Percentiles rank a stretch among this genome's conserved stretches.
Evolutionary conservation across 2,329 filamentous ascomycete species (phyloP).

Genomic region (Emergomyces africanus): DNA sequence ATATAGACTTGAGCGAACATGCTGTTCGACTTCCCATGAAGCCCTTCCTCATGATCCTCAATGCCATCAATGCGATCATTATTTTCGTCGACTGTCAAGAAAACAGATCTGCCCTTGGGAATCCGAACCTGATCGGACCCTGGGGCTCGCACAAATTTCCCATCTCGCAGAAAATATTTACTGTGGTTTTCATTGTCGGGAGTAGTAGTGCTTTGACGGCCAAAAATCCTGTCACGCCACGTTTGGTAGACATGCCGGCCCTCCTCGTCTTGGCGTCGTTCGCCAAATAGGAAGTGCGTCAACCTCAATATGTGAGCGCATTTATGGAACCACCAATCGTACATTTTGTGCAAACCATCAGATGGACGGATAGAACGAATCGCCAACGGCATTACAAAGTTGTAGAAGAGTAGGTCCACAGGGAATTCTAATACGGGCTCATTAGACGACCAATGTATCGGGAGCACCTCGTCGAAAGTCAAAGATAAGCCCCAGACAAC

Average conservation of each 20-base stretch:
- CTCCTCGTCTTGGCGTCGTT: slow-evolving; percentile 70
- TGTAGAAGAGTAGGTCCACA: slow-evolving; percentile 88
- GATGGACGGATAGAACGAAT: slow-evolving; percentile 76
- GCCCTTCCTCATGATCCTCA: slow-evolving; percentile 39
- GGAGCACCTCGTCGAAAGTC: slow-evolving; percentile 58
- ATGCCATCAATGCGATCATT: slow-evolving; percentile 53
- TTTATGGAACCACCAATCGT: slow-evolving; percentile 89
- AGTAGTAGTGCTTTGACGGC: slow-evolving; percentile 18
- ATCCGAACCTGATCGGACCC: slow-evolving; percentile 93
- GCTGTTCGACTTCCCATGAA: slow-evolving; percentile 47
- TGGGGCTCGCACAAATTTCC: slow-evolving; percentile 79
- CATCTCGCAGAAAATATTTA: slow-evolving; percentile 52
- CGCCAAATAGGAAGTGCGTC: slow-evolving; percentile 86
- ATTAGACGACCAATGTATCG: slow-evolving; percentile 86
- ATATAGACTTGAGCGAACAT: slow-evolving; percentile 65
- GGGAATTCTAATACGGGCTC: slow-evolving; percentile 91
- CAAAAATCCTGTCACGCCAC: slow-evolving; percentile 36
- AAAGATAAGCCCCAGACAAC: slow-evolving; percentile 84
- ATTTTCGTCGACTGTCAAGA: slow-evolving; percentile 59
- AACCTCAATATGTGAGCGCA: slow-evolving; percentile 70
- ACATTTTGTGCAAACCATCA: slow-evolving; percentile 71
- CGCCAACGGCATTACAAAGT: slow-evolving; percentile 83
- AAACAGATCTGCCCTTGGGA: slow-evolving; percentile 69
- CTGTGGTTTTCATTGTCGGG: slow-evolving; percentile 27
- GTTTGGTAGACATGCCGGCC: slow-evolving; percentile 50